Percentiles rank a stretch among this genome's conserved stretches.
Conservation (phyloP, 306 rosid species). For the Vigna angularis region DNA sequence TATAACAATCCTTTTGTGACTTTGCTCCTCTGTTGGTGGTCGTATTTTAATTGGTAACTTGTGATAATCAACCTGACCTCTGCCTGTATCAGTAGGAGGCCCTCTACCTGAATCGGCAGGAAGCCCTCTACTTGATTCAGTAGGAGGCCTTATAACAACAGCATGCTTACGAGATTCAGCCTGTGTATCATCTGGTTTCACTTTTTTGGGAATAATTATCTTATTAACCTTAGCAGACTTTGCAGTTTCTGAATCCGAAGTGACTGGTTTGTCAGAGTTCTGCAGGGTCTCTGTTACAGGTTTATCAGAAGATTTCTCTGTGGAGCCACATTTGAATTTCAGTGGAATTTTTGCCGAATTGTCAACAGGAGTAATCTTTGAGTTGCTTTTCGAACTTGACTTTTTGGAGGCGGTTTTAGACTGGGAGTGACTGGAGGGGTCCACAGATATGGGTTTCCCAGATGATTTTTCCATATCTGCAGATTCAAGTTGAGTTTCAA, state of each 20-base stretch:
- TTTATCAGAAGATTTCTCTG: slow-evolving; percentile 75
- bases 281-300: slow-evolving; percentile 59
- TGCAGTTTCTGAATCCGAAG: slow-evolving; percentile 81
- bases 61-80: slow-evolving; percentile 60
- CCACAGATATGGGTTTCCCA: slow-evolving; percentile 65
- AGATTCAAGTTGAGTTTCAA: slow-evolving; percentile 67
- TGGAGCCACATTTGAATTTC: slow-evolving; percentile 85
- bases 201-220: slow-evolving; percentile 73
- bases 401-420: slow-evolving; percentile 69
- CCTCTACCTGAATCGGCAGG: slow-evolving; percentile 67
- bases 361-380: slow-evolving; percentile 71
- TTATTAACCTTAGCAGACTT: slow-evolving; percentile 71
- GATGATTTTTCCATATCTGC: slow-evolving; percentile 68
- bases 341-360: slow-evolving; percentile 62
- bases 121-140: slow-evolving; percentile 69
- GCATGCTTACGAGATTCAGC: slow-evolving; percentile 71
- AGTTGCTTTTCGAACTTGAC: slow-evolving; percentile 61
- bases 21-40: slow-evolving; percentile 63
- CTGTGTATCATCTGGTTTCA: slow-evolving; percentile 67
- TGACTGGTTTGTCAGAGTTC: slow-evolving; percentile 67
- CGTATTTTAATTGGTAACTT: slow-evolving; percentile 57
- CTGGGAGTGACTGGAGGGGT: slow-evolving; percentile 67
- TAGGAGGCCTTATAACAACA: slow-evolving; percentile 71
- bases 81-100: slow-evolving; percentile 60
- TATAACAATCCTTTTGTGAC: slow-evolving; percentile 79